These are phyloP conservation scores for Epichloe sibirici DNA, from an alignment of 2,329 filamentous ascomycete genomes.

Conservation along the genomic window DNA sequence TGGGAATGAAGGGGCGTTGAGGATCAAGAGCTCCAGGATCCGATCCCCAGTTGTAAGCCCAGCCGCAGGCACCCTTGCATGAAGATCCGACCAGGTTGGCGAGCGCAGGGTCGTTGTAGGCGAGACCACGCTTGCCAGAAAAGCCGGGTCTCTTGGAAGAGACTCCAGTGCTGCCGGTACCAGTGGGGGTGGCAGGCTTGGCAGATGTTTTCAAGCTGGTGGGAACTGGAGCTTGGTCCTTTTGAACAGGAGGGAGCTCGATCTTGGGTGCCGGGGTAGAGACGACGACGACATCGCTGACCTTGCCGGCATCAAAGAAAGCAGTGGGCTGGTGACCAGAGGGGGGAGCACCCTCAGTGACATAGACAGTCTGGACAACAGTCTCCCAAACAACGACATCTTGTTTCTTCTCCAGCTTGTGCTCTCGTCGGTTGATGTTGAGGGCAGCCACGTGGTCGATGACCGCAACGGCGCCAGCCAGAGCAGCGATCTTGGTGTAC, in stretches of 20 bases:
- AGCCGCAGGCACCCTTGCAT: slow-evolving; percentile 32
- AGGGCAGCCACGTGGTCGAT: slow-evolving; percentile 30
- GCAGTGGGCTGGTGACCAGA: not conserved
- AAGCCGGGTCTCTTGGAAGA: slow-evolving; percentile 9
- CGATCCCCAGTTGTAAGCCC: slow-evolving; percentile 60
- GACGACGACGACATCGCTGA: slow-evolving; percentile 21
- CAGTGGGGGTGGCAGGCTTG: slow-evolving; percentile 10
- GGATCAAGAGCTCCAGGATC: slow-evolving; percentile 27
- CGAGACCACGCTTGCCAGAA: slow-evolving; percentile 49
- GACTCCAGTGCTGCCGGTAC: slow-evolving; percentile 2
- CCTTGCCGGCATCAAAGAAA: slow-evolving; percentile 18
- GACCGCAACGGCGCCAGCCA: slow-evolving; percentile 31
- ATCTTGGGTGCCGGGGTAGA: slow-evolving; percentile 5
- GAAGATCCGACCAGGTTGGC: slow-evolving; percentile 34
- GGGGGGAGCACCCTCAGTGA: slow-evolving; percentile 15
- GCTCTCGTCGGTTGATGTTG: slow-evolving; percentile 29
- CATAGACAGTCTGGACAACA: slow-evolving; percentile 26
- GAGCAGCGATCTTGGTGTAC: slow-evolving; percentile 27
- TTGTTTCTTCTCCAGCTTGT: slow-evolving; percentile 22
- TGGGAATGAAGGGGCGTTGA: slow-evolving; percentile 50
- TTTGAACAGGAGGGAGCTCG: not conserved
- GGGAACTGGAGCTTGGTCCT: slow-evolving; percentile 2
- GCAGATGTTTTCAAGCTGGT: slow-evolving; percentile 16
- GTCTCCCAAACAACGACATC: slow-evolving; percentile 29
- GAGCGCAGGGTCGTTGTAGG: slow-evolving; percentile 49